phyloP scores from a whole-genome alignment of 1,139 yeast genomes.

The Suhomyces maxii region DNA sequence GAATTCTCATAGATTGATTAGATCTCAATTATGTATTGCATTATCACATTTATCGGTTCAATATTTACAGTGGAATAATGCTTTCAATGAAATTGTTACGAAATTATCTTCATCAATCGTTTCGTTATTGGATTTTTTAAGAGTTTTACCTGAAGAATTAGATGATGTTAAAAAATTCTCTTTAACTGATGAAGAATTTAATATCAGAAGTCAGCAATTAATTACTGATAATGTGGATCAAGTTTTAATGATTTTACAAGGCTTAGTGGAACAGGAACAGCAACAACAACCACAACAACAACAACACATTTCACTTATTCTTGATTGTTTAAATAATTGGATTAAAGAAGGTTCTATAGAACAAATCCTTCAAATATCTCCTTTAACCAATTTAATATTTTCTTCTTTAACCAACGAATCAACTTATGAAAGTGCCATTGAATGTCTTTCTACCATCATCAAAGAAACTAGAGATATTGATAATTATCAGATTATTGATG shows the following conservation, averaged over 20 bases:
- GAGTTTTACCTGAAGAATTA: slow-evolving; percentile 89
- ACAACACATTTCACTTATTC: slow-evolving; percentile 36
- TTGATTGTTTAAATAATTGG: slow-evolving; percentile 88
- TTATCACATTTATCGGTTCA: slow-evolving; percentile 83
- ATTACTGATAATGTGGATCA: slow-evolving; percentile 67
- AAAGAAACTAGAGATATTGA: slow-evolving; percentile 79
- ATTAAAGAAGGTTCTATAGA: slow-evolving; percentile 78
- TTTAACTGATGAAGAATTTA: slow-evolving; percentile 79
- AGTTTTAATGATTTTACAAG: slow-evolving; percentile 62
- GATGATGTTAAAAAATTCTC: slow-evolving; percentile 75
- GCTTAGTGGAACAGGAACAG: slow-evolving; percentile 35
- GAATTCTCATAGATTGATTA: slow-evolving; percentile 51
- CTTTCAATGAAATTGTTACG: slow-evolving; percentile 65
- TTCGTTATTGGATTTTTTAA: slow-evolving; percentile 71
- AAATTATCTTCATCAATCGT: slow-evolving; percentile 45
- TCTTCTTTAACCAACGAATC: slow-evolving; percentile 62
- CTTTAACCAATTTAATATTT: slow-evolving; percentile 68
- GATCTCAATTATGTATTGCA: slow-evolving; percentile 80
- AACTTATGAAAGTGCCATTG: slow-evolving; percentile 84
- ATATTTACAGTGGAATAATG: slow-evolving; percentile 67
- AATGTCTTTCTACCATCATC: slow-evolving; percentile 76
- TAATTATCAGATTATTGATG: slow-evolving; percentile 59
- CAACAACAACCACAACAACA: too few species aligned
- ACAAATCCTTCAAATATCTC: slow-evolving; percentile 58
- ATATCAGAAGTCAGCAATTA: slow-evolving; percentile 59